phyloP scores from a whole-genome alignment of 2,329 filamentous ascomycete genomes.

The Phyllosticta ampelicida region DNA sequence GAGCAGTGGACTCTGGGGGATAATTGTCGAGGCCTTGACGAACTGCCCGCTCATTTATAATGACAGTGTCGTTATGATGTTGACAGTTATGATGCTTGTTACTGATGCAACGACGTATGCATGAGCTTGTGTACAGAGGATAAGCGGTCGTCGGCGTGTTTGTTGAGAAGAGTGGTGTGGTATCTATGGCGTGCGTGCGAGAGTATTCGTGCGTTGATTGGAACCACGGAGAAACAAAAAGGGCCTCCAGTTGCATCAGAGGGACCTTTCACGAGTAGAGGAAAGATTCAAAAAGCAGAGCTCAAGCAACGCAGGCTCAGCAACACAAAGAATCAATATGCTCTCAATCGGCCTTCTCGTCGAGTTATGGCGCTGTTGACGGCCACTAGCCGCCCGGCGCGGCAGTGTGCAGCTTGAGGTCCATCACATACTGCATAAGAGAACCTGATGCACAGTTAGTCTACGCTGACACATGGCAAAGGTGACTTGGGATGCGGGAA shows the following conservation, averaged over 20 bases:
- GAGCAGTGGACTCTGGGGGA: background rate
- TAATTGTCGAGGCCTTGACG: background rate
- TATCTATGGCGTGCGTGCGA: background rate
- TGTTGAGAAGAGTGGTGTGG: background rate
- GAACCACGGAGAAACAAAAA: background rate
- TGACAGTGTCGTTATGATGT: background rate
- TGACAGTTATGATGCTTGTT: background rate
- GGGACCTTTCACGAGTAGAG: background rate
- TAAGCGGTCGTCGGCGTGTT: background rate
- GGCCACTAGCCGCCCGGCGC: slow-evolving; percentile 2
- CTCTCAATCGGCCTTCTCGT: background rate
- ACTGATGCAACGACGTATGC: background rate
- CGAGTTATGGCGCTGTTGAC: background rate
- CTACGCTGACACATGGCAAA: too few relatives aligned
- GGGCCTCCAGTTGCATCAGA: background rate
- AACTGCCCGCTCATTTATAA: background rate
- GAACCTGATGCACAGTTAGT: too few relatives aligned
- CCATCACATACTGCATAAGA: slow-evolving; percentile 34
- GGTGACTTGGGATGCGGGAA: too few relatives aligned
- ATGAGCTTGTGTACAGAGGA: background rate
- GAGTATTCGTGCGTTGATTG: background rate
- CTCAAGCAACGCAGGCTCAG: background rate
- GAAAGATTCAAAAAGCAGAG: slow-evolving; percentile 1
- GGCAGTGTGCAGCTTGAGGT: slow-evolving; percentile 21
- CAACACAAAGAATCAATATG: background rate